Evolutionary conservation across 208 protist species (phyloP).

Genomic region (Entamoeba histolytica): DNA sequence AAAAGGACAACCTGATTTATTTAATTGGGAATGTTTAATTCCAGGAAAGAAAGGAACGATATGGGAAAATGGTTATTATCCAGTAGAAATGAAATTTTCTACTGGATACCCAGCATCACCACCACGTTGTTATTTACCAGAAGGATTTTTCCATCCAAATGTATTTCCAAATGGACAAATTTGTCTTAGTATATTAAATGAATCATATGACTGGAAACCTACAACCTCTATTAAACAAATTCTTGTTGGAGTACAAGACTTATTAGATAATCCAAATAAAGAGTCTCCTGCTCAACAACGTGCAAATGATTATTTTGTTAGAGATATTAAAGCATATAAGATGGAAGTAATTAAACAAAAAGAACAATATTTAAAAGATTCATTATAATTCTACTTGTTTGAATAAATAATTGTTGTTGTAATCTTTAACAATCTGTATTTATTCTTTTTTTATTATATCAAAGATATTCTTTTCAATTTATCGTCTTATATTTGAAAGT

Average conservation of each 20-base stretch:
- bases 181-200: constrained; percentile 89
- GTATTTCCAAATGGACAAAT: constrained; percentile 89
- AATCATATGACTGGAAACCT: constrained; percentile 91
- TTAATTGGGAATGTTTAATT: constrained; percentile 83
- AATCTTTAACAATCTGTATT: no score
- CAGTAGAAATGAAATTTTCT: constrained; percentile 67
- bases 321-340: neutral
- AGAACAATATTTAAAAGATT: neutral
- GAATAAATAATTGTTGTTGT: no score
- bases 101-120: constrained; percentile 87
- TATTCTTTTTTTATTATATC: no score
- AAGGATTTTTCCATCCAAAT: constrained; percentile 92
- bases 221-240: constrained; percentile 86
- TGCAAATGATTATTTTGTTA: neutral
- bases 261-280: constrained; percentile 80
- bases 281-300: constrained; percentile 64
- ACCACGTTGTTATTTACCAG: constrained; percentile 79
- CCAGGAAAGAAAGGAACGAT: constrained; percentile 64
- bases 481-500: no score
- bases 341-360: neutral
- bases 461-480: no score
- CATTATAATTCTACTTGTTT: neutral
- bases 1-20: constrained; percentile 51
- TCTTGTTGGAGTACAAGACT: constrained; percentile 84
- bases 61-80: constrained; percentile 81